phyloP scores from a whole-genome alignment of 371 early-diverging fungal genomes.

The Mortierella sp. region DNA sequence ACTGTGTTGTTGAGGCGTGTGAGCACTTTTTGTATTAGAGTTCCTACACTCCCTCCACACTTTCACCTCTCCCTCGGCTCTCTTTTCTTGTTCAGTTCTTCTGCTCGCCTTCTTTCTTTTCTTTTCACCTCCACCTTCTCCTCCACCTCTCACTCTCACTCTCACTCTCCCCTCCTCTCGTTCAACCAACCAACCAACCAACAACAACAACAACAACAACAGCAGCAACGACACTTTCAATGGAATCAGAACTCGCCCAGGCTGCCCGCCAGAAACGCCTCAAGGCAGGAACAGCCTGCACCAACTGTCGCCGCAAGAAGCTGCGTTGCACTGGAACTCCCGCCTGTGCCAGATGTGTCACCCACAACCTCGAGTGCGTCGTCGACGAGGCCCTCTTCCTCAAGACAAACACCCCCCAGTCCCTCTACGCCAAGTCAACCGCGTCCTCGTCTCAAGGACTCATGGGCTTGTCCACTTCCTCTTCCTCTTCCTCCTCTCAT shows the following conservation, averaged over 20 bases:
- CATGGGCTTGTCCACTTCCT: neutral
- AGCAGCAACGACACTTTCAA: neutral
- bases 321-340: constrained; percentile 37
- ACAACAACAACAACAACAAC: too few species aligned
- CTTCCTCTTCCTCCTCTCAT: constrained; percentile 3
- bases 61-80: neutral
- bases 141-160: neutral
- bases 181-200: neutral
- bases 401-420: constrained; percentile 31
- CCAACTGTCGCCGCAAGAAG: constrained; percentile 38
- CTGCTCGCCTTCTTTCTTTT: neutral
- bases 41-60: neutral
- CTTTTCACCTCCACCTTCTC: neutral
- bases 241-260: constrained; percentile 19
- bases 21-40: neutral
- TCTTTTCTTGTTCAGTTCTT: too few species aligned
- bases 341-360: constrained; percentile 24
- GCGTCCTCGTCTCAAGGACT: neutral
- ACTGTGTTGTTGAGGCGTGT: neutral
- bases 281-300: constrained; percentile 34
- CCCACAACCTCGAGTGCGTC: constrained; percentile 29
- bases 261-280: constrained; percentile 35
- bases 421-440: constrained; percentile 13
- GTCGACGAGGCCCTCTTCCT: constrained; percentile 37
- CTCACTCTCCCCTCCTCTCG: neutral